Percentiles rank a stretch among this genome's conserved stretches.
phyloP scores from a whole-genome alignment of 73 alveolate genomes.

The Tetrahymena elliotti region DNA sequence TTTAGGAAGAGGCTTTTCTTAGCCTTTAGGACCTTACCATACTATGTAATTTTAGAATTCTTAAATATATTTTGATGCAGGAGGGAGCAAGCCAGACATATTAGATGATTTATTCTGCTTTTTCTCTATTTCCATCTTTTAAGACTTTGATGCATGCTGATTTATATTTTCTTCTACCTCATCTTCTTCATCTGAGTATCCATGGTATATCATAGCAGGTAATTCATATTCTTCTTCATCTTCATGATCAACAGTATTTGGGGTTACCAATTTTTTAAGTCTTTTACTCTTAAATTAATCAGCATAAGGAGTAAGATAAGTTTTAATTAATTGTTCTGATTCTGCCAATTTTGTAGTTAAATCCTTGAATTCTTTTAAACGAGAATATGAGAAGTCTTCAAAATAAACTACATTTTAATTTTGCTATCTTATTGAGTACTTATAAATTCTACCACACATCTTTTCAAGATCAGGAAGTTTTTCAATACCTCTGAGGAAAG shows the following conservation, averaged over 20 bases:
- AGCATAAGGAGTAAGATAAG: constrained; percentile 13
- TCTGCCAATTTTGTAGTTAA: constrained; percentile 24
- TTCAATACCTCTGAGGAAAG: constrained; percentile 30
- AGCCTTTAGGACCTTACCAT: constrained; percentile 46
- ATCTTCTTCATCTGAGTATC: neutral
- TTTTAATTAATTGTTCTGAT: constrained; percentile 18
- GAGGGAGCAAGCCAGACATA: constrained; percentile 44
- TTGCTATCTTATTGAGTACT: constrained; percentile 47
- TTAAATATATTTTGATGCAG: constrained; percentile 11
- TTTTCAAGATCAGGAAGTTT: constrained; percentile 55
- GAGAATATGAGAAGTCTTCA: constrained; percentile 43
- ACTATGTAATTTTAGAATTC: constrained; percentile 42
- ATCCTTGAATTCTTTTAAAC: constrained; percentile 53
- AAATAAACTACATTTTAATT: constrained; percentile 47
- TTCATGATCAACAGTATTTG: neutral
- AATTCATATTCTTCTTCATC: constrained; percentile 14
- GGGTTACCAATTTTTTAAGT: constrained; percentile 8
- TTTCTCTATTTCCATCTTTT: neutral
- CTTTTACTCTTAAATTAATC: constrained; percentile 39
- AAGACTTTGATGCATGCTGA: neutral
- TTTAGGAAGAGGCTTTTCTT: constrained; percentile 57
- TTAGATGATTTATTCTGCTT: neutral
- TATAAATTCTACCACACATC: constrained; percentile 43
- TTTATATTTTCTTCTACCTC: neutral
- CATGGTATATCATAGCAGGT: neutral